Percentiles rank a stretch among this genome's conserved stretches.
These are phyloP conservation scores for Rhododendron simsii DNA, from an alignment of 148 eudicot species.

Conservation along the genomic window DNA sequence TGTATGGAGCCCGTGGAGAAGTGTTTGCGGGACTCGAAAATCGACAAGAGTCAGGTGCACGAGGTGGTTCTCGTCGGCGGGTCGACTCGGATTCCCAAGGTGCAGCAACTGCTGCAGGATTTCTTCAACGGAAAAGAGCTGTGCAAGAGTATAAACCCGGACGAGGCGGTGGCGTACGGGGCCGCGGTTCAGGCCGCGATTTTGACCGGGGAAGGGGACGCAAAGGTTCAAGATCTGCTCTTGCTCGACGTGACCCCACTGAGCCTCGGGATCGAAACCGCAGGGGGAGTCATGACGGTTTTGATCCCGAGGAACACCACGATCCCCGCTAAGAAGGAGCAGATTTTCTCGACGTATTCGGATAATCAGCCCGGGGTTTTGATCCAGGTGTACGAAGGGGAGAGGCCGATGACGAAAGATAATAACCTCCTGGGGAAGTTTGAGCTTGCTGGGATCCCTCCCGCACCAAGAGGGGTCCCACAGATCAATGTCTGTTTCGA, in stretches of 20 bases:
- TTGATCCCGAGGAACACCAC: constrained; percentile 8
- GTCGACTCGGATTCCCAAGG: constrained; percentile 10
- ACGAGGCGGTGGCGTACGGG: constrained; percentile 3
- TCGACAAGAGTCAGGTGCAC: background rate
- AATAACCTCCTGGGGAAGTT: constrained; percentile 2
- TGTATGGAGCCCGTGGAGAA: constrained; percentile 16
- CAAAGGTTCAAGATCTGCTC: background rate
- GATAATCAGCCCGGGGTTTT: constrained; percentile 5
- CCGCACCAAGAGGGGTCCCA: constrained; percentile 7
- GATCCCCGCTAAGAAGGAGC: constrained; percentile 8
- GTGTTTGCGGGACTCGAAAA: constrained; percentile 1
- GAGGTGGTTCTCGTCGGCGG: constrained; percentile 12
- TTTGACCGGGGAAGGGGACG: constrained; percentile 2
- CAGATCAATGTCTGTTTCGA: constrained; percentile 11
- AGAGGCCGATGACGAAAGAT: constrained; percentile 2
- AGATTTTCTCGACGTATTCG: constrained; percentile 4
- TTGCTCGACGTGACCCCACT: constrained; percentile 4
- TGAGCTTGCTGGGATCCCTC: constrained; percentile 4
- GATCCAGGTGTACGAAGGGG: constrained; percentile 12
- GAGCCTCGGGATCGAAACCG: constrained; percentile 10
- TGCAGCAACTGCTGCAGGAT: constrained; percentile 3
- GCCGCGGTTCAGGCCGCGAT: constrained; percentile 6
- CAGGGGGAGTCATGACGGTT: constrained; percentile 1
- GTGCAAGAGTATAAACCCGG: background rate
- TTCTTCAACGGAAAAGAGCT: constrained; percentile 11